Evolutionary conservation across 2,329 filamentous ascomycete species (phyloP).

Genomic region (Ascochyta viciae-villosae): DNA sequence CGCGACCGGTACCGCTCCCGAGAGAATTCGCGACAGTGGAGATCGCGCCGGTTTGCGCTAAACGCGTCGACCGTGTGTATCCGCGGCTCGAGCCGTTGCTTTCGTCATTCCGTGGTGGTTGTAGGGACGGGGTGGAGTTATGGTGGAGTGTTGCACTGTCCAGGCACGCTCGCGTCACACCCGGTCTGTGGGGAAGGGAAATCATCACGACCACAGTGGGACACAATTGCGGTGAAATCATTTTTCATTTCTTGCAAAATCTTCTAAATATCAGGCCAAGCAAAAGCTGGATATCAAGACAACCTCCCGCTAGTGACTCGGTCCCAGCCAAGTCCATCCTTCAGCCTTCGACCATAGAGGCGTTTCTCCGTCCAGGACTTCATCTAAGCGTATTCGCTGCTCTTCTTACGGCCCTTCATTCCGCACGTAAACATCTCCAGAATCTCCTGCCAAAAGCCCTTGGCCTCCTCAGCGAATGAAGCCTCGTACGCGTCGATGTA

Average conservation of each 20-base stretch:
- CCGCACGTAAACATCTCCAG: slow-evolving; percentile 27
- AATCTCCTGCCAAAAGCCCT: slow-evolving; percentile 41
- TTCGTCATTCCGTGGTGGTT: background rate
- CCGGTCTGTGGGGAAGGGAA: background rate
- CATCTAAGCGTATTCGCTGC: slow-evolving; percentile 4
- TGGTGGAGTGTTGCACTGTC: background rate
- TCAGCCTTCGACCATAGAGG: background rate
- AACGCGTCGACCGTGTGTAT: background rate
- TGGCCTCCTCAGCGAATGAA: slow-evolving; percentile 22
- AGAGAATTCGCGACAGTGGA: background rate
- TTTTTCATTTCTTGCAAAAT: slow-evolving; percentile 1
- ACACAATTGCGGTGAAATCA: background rate
- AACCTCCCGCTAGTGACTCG: background rate
- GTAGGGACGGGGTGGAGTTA: background rate
- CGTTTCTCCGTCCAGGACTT: background rate
- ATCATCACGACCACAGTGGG: background rate
- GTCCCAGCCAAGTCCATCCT: background rate
- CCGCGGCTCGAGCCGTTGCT: background rate
- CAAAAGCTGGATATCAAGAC: background rate
- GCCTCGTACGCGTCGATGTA: slow-evolving; percentile 50
- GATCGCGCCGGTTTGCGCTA: background rate
- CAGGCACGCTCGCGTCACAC: background rate
- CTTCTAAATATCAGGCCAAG: background rate
- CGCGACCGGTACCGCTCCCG: slow-evolving; percentile 3
- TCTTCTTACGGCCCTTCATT: slow-evolving; percentile 17